Evolutionary conservation across 441 rosid species (phyloP), one percentile per base, ranked within the genome.

Genomic region (Populus hybrid): DNA sequence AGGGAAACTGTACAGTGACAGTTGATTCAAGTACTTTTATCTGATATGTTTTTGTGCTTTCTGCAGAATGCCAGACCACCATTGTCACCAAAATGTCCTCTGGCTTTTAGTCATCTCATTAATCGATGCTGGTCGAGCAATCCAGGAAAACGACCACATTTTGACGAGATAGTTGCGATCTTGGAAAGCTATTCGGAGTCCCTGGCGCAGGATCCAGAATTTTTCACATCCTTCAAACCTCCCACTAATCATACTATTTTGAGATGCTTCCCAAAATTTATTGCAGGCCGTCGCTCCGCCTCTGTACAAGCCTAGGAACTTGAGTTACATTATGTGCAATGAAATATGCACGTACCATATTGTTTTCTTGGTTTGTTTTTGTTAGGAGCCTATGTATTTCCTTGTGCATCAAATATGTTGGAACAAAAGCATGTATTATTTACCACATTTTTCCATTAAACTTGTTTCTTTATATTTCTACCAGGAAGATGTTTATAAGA

Each of bases 1-100:
- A 46, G 6, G 16, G 57, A 3, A 46, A 46, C 57, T 46, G 23
- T 26, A 66, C 72, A 14, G 3, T 64, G 4, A 10, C 46, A 26
- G 67, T 24, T 53, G 12, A 63, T 66, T 2, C 1, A 42, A 73
- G 67, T 46, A 18, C 24, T 65, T 30, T 21, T 6, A 28, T 64
- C 67, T 79, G 68, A n/a, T 75, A n/a, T 71, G 34, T 68, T 68
- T 69, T 7, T 35, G 61, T 11, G 32, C 73, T 77, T 75, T 75
- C 16, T 81, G 83, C 90, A 92, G 93, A 88, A 92, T 72, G 92
- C 94, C 6, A 88, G 97, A 67, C 94, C 97, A 6, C 94, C 88
- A 42, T 76, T 92, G 24, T 94, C 93, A 26, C 80, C 87, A 0
- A 65, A 82, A 24, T 89, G 94, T 64, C 97, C 94, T 3, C 67